Conservation (phyloP, 2,329 filamentous ascomycete species). For the Ophiobolus disseminans region DNA sequence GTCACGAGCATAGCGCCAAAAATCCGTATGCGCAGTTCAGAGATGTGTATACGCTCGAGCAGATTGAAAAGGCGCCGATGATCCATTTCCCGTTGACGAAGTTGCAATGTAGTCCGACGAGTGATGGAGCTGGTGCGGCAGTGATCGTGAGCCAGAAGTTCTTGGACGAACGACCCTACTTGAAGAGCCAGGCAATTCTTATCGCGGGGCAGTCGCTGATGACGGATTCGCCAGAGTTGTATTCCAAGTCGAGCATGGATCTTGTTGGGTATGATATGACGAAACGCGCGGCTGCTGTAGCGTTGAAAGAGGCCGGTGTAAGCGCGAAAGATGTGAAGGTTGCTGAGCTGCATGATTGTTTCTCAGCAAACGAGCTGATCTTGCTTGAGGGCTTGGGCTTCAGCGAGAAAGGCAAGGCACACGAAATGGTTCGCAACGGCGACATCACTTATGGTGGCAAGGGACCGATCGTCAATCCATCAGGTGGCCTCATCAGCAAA, state of each 20-base stretch:
- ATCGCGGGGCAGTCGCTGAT: slow-evolving; percentile 86
- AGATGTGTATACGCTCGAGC: slow-evolving; percentile 83
- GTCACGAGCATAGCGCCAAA: slow-evolving; percentile 84
- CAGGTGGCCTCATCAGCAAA: slow-evolving; percentile 91
- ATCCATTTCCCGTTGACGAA: slow-evolving; percentile 89
- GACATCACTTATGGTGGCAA: slow-evolving; percentile 89
- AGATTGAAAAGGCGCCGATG: slow-evolving; percentile 76
- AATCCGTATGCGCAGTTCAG: slow-evolving; percentile 98
- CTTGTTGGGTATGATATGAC: slow-evolving; percentile 91
- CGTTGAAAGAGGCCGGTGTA: slow-evolving; percentile 74
- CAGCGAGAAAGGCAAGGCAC: slow-evolving; percentile 77
- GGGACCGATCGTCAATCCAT: slow-evolving; percentile 82
- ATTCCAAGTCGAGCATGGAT: slow-evolving; percentile 81
- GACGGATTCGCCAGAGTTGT: slow-evolving; percentile 81
- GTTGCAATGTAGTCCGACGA: slow-evolving; percentile 94
- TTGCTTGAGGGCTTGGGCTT: slow-evolving; percentile 85
- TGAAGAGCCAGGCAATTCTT: slow-evolving; percentile 79
- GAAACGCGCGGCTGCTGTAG: slow-evolving; percentile 69
- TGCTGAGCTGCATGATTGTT: slow-evolving; percentile 94
- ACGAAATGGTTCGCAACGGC: slow-evolving; percentile 84
- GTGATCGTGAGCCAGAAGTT: slow-evolving; percentile 89
- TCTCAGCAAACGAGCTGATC: slow-evolving; percentile 92
- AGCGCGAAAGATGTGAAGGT: slow-evolving; percentile 75
- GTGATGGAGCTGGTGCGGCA: slow-evolving; percentile 86
- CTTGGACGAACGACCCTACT: slow-evolving; percentile 80